Evolutionary conservation across 1,284 basidiomycete species (phyloP), one percentile per base, ranked within the genome.

Genomic region (Pyrrhoderma noxium): DNA sequence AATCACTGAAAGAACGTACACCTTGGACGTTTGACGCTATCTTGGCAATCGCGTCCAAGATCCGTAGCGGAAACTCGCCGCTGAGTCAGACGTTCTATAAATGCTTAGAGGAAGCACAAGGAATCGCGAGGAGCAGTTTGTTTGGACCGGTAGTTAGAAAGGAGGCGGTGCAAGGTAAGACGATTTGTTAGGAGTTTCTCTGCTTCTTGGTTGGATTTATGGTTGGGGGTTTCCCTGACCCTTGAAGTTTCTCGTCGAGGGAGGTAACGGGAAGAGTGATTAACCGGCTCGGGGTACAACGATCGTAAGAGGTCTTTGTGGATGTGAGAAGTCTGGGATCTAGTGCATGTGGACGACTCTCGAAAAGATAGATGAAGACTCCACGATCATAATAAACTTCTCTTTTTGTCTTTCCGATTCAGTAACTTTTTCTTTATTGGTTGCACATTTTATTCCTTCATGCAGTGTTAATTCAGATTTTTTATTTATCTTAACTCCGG

Each of bases 11-110:
- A 71, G 90, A 92, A 63, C 84, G 92, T 56, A 89, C 88, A 3
- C 93, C 93, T 2, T 96, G 93, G 81, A 93, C 92, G 49, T 91
- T 92, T 66, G 88, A 92, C 64, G 84, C 88, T 49, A 85, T 96
- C 61, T 77, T 95, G 35, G 91, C 93, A 21, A 85, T 96, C 42
- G 92, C 91, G 39, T 82, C 86, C 55, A 94, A 93, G 66, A 92
- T 96, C 59, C 80, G 90, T 58, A 89, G 87, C 57, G 93, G 92
- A 8, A 93, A 87, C 60, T 88, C 89, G 51, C 84, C 86, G 19
- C 79, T 92, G 19, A 84, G 80, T 48, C 74, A 83, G 25, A 87
- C 91, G 1, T 94, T 93, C 67, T 93, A 93, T 70, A 84, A 83
- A 62, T 91, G 89, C 63, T 74, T 95, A 42, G 91, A 94, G 63